Conservation (phyloP, 768 basidiomycete genomes). For the Gloeophyllum trabeum region DNA sequence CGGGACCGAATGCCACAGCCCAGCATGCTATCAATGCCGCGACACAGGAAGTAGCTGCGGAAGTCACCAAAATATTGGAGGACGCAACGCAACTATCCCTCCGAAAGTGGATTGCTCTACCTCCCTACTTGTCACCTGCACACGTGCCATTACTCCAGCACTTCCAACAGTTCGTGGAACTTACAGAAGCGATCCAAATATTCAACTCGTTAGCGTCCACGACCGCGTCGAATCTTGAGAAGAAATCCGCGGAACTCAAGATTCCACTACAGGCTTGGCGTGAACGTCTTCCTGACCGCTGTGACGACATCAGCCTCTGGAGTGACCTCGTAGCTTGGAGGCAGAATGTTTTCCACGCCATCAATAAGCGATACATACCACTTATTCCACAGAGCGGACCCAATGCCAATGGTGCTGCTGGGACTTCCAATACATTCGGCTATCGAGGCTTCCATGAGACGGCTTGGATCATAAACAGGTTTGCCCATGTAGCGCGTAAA, state of each 20-base stretch:
- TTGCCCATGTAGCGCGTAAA: conserved; percentile 96
- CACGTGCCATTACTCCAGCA: conserved; percentile 93
- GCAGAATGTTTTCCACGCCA: conserved; percentile 95
- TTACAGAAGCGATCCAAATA: conserved; percentile 91
- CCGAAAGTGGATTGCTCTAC: conserved; percentile 90
- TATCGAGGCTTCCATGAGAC: conserved; percentile 98
- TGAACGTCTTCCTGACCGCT: conserved; percentile 88
- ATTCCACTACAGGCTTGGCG: conserved; percentile 96
- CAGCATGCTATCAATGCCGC: no score
- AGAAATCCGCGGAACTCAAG: conserved; percentile 91
- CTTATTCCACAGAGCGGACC: conserved; percentile 47
- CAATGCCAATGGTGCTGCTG: conserved; percentile 33
- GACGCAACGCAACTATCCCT: conserved; percentile 95
- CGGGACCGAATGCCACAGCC: no score
- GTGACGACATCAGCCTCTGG: conserved; percentile 98
- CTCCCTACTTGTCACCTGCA: conserved; percentile 76
- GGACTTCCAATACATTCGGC: conserved; percentile 71
- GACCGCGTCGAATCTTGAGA: conserved; percentile 80
- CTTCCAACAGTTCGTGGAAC: conserved; percentile 98
- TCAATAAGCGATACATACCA: conserved; percentile 93
- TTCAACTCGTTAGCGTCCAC: conserved; percentile 86
- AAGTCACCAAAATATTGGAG: conserved; percentile 80
- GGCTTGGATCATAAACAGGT: conserved; percentile 99
- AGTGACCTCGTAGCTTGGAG: conserved; percentile 98
- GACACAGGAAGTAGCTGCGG: conserved; percentile 26